phyloP scores from a whole-genome alignment of 176 grass and related monocot species.

The Carex pumila region DNA sequence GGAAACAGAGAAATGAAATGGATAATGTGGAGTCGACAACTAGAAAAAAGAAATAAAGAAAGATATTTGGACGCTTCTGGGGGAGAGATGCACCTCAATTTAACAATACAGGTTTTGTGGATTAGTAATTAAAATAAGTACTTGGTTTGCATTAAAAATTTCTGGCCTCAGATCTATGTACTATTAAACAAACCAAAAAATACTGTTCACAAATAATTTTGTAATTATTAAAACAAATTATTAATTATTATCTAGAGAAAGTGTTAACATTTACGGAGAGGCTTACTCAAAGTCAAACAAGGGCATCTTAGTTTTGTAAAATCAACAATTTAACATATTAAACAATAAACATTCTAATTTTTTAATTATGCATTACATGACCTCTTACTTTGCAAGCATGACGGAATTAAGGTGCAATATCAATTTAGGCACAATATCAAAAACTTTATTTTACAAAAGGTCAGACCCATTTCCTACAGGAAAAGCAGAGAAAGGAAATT shows the following conservation, averaged over 20 bases:
- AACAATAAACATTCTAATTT: neutral
- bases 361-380: neutral
- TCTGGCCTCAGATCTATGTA: neutral
- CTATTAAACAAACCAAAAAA: neutral
- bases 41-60: neutral
- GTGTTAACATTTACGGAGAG: neutral
- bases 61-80: neutral
- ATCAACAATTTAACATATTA: neutral
- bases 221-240: neutral
- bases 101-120: neutral
- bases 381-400: neutral
- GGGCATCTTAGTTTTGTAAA: neutral
- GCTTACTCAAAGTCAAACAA: neutral
- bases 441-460: neutral
- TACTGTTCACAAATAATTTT: neutral
- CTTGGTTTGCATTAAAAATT: neutral
- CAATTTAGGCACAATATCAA: neutral
- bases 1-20: neutral
- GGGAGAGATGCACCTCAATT: neutral
- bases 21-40: neutral
- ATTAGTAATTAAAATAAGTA: neutral
- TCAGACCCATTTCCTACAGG: neutral
- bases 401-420: neutral
- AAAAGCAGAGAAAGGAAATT: neutral
- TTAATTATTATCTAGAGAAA: slow-evolving; percentile 1